Evolutionary conservation across 2,329 filamentous ascomycete species (phyloP), one percentile per base, ranked within the genome.

Genomic region (Cercospora sp.): DNA sequence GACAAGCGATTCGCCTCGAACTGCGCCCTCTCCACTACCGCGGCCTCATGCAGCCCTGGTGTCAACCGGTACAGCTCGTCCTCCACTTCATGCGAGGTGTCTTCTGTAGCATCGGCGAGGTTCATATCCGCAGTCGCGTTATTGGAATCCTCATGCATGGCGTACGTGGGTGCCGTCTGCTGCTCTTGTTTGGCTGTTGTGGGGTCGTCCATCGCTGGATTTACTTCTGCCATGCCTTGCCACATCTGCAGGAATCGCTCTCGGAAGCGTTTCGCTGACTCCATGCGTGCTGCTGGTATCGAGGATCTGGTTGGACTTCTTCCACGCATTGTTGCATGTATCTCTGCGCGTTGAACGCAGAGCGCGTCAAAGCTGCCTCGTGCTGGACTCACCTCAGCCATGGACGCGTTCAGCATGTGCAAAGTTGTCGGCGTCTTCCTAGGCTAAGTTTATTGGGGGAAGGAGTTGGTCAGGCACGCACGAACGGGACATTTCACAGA

Each of bases 161-260:
- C 6, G 13, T 12, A 9, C 3, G 26, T 4, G 23, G 28, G 2
- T n/a, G 59, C 20, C 7, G 20, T 16, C 18, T 45, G 36, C 36
- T 42, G 42, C 16, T 26, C 40, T 45, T 61, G 1, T 26, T 36
- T 28, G 9, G 12, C 6, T 26, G 18, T 4, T 16, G n/a, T 5
- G 18, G 26, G 3, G 9, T 30, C 26, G 3, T 31, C 20, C 4
- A 26, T 30, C 6, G 53, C 53, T 13, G 12, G 30, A 28, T 30
- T 13, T 23, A 18, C 18, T 16, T 36, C 36, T 8, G n/a, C 23
- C 59, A 28, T 61, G 12, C 30, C 20, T 12, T 48, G 33, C 59
- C 59, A 61, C 23, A 61, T 45, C 8, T 40, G 23, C 12, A 61
- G 18, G 7, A 61, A 61, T n/a, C 59, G 18, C 20, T 61, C 59